Evolutionary conservation across 768 basidiomycete genomes (phyloP), one percentile per base, ranked within the genome.

Genomic region (Russula earlei): DNA sequence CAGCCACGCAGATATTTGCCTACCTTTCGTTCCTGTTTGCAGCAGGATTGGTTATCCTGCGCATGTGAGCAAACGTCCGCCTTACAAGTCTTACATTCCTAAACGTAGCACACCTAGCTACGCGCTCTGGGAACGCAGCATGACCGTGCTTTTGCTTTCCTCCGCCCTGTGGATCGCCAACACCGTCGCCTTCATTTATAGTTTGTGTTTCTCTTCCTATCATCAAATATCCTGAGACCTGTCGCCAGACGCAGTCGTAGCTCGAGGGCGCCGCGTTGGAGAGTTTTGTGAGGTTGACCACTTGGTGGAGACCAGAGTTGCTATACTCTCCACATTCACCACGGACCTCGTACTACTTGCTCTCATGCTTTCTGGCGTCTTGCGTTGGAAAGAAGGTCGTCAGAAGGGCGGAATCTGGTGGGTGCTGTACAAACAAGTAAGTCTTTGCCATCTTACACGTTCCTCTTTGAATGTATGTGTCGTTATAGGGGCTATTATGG

Each of bases 71-170:
- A 11, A 36, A 36, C 10, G 10, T 10, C 14, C 5, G 29, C 10
- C 29, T 31, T 31, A 10, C 7, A 7, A 31, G 10, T 10, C 3
- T 31, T 31, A 10, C 17, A 17, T 1, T n/a, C n/a, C n/a, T 38
- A 9, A n/a, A 19, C 17, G 10, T 38, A n/a, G n/a, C 9, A n/a
- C 37, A 1, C 25, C 31, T 19, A 56, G 55, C 42, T 5, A 3
- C 25, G 55, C 48, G 19, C 25, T 56, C 25, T 56, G 55, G 55
- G 40, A 50, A 12, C 33, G 12, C 7, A 56, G 37, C 33, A 56
- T n/a, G 48, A 9, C 36, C 9, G 19, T 31, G 14, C 8, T 56
- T 11, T 48, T 15, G 8, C 8, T 44, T 14, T 3, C 19, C 25
- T 43, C 11, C 5, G 19, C 17, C 22, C 15, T 34, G 14, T 56